Base-by-base conservation (phyloP, 805 yeast genomes). In the Starmerella floricola region DNA sequence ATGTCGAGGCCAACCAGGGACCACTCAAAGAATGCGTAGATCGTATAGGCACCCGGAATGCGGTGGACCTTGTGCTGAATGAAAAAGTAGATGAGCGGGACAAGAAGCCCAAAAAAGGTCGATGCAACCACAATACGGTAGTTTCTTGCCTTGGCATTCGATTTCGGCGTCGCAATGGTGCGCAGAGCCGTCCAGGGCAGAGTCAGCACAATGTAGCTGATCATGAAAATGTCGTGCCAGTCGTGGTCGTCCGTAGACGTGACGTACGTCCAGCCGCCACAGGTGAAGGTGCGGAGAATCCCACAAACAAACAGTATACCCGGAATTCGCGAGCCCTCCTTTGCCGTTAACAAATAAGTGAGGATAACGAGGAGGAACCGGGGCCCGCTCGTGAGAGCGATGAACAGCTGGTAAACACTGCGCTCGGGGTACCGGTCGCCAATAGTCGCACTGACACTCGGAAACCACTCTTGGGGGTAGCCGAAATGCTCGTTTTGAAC, bases 191-290 rank as follows among this genome's bases (percentile, higher is more conserved):
- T 80, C 95, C 96, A 91, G 2, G 98, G 98, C 30, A 88, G 67
- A 1, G 97, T 87, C 47, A 88, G 68, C 1, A 86, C 72, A 45
- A 91, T 80, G 62, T 91, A 91, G 21, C 79, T 60, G 47, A 91
- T 85, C 98, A 91, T 91, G 59, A 88, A 88, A 33, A 91, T 75
- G 57, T 91, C 97, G 60, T 91, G 98, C 66, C 79, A 77, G 62
- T 88, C 95, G 54, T 88, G 97, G 59, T 91, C 95, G 61, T 91
- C 98, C 1, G 96, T 85, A 6, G 95, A 82, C 1, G 98, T 91
- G 49, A 91, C 81, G 58, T 91, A 91, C 6, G 93, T 94, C 96
- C 97, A 91, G 11, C 97, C 97, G 57, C 98, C 98, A 57, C 97
- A 91, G 2, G 95, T 79, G 42, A 91, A 72, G 0, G 98, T 91